Evolutionary conservation across 495 filamentous ascomycete species (phyloP).

Genomic region (Trypethelium eluteriae): DNA sequence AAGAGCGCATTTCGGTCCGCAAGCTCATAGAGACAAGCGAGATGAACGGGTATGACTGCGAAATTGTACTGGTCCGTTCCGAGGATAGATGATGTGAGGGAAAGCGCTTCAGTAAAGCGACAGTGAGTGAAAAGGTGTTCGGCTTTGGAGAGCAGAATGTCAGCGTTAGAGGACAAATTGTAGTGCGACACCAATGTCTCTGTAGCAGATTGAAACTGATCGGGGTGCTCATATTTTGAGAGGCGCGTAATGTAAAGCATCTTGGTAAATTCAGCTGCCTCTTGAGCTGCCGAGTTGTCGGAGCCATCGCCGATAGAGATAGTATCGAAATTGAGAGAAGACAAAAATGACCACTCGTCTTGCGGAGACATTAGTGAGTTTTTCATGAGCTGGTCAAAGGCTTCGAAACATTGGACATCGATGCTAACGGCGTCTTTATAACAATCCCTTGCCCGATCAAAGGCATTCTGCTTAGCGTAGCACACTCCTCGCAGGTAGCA

Average conservation of each 20-base stretch:
- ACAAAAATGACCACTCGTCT: constrained; percentile 89
- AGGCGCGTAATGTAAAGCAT: constrained; percentile 96
- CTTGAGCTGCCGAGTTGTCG: constrained; percentile 57
- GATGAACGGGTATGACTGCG: constrained; percentile 76
- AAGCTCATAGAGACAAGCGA: constrained; percentile 87
- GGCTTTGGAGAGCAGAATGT: constrained; percentile 85
- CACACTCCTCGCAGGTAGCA: constrained; percentile 90
- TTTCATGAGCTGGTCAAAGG: constrained; percentile 95
- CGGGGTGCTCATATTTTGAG: constrained; percentile 88
- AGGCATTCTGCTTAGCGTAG: constrained; percentile 95
- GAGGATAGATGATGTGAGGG: constrained; percentile 75
- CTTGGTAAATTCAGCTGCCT: constrained; percentile 85
- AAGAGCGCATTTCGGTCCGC: constrained; percentile 80
- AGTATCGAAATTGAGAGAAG: constrained; percentile 83
- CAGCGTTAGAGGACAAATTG: constrained; percentile 77
- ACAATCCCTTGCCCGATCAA: constrained; percentile 93
- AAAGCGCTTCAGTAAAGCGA: constrained; percentile 76
- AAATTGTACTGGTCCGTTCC: constrained; percentile 80
- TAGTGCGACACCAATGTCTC: constrained; percentile 91
- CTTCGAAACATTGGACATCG: constrained; percentile 97
- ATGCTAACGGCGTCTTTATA: constrained; percentile 96
- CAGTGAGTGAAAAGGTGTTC: constrained; percentile 93
- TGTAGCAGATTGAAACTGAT: constrained; percentile 72
- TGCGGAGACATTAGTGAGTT: constrained; percentile 96
- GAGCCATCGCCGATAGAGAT: constrained; percentile 46